These are phyloP conservation scores for Leptographium radiaticola DNA, from an alignment of 2,329 filamentous ascomycete genomes.

Conservation along the genomic window DNA sequence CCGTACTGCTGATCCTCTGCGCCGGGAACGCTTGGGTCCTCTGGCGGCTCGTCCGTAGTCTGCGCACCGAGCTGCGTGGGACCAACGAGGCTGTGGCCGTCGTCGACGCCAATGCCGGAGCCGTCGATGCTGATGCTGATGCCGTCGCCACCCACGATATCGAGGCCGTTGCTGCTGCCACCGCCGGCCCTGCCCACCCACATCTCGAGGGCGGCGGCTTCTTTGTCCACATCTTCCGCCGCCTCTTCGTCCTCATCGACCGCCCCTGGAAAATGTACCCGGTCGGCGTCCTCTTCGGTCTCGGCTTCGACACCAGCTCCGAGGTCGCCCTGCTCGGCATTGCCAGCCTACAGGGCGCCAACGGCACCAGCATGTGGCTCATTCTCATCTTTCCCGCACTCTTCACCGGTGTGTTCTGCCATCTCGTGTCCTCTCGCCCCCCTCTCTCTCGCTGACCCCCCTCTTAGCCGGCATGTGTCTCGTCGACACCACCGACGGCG, in stretches of 20 bases:
- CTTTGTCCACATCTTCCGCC: constrained; percentile 56
- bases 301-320: constrained; percentile 91
- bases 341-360: constrained; percentile 70
- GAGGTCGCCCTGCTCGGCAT: constrained; percentile 90
- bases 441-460: not conserved
- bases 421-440: not conserved
- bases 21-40: constrained; percentile 78
- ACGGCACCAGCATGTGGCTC: constrained; percentile 84
- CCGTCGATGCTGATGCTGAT: constrained; percentile 1
- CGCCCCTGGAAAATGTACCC: constrained; percentile 94
- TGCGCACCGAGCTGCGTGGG: constrained; percentile 44
- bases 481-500: constrained; percentile 82
- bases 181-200: constrained; percentile 25
- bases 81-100: constrained; percentile 15
- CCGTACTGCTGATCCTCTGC: constrained; percentile 71
- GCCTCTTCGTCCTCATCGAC: constrained; percentile 62
- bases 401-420: constrained; percentile 55
- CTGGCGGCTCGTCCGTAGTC: constrained; percentile 57
- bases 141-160: constrained; percentile 5
- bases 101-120: constrained; percentile 11
- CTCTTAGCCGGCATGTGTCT: constrained; percentile 76
- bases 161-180: constrained; percentile 1
- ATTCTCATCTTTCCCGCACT: constrained; percentile 84
- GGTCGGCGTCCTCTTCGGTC: constrained; percentile 72
- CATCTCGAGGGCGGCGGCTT: constrained; percentile 67